Evolutionary conservation across 352 stramenopile species (phyloP).

Genomic region (Globisporangium canariense): DNA sequence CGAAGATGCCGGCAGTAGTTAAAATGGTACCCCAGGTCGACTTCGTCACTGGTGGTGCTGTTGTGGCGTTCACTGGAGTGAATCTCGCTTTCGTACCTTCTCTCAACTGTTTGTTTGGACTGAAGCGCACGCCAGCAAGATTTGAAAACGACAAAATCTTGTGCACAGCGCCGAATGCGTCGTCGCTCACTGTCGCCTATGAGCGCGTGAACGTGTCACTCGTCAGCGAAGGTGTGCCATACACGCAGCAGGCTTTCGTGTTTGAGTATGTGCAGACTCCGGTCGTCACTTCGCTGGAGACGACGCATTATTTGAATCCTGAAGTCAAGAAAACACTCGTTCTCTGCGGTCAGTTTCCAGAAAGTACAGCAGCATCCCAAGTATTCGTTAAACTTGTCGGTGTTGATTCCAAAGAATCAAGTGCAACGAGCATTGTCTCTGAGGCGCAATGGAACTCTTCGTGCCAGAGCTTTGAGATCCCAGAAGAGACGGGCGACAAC

Average conservation of each 20-base stretch:
- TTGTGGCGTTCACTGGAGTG: constrained; percentile 28
- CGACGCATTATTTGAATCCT: constrained; percentile 7
- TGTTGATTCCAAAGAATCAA: not conserved
- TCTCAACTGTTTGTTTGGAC: constrained; percentile 37
- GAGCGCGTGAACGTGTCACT: constrained; percentile 30
- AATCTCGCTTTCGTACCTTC: constrained; percentile 28
- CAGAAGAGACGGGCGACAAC: not conserved
- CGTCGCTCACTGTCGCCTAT: not conserved
- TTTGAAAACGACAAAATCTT: constrained; percentile 23
- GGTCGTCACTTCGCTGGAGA: constrained; percentile 23
- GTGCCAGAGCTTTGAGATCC: constrained; percentile 14
- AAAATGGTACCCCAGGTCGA: constrained; percentile 30
- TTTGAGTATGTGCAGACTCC: constrained; percentile 29
- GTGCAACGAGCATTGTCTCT: not conserved
- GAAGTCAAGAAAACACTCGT: constrained; percentile 9
- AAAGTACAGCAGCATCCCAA: not conserved
- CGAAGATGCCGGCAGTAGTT: constrained; percentile 22
- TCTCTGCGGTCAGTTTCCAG: constrained; percentile 9
- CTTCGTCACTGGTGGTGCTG: constrained; percentile 26
- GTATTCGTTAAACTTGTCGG: constrained; percentile 8
- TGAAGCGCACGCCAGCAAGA: constrained; percentile 15
- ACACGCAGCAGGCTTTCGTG: constrained; percentile 26
- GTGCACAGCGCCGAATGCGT: constrained; percentile 24
- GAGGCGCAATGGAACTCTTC: constrained; percentile 5
- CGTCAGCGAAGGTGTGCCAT: constrained; percentile 12